Base-by-base conservation (phyloP, 768 basidiomycete species). In the Podaxis sp. region DNA sequence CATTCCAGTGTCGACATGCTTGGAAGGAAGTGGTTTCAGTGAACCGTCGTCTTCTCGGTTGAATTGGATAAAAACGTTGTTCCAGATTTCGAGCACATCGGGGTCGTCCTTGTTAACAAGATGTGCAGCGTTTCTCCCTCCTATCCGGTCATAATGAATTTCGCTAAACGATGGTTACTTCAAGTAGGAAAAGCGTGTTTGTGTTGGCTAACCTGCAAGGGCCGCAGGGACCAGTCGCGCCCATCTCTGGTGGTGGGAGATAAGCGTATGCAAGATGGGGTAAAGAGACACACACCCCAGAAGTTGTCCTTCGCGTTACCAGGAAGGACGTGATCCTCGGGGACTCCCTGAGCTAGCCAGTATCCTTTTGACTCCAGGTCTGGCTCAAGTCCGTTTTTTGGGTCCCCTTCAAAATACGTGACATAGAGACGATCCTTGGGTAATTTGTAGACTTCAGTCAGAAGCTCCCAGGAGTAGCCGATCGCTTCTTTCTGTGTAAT, bases 1-100 rank as follows among this genome's bases (percentile, higher is more conserved):
- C 96, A 99, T 95, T 56, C 97, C 97, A 5, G 97, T 99, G 73
- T 99, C 97, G 65, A 99, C 92, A 69, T 99, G 97, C 76, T 95
- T 95, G 36, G 89, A 86, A 26, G 97, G 97, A 13, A 99, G 84
- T 0, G 84, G 64, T 57, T 84, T 87, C 15, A 99, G 83, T 19
- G 88, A 86, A 44, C 92, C 90, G 62, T 96, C 92, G 49, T 87
- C 84, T 74, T 99, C 96, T 52, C 97, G 92, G 73, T 99, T 99
- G 80, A 92, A 99, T 70, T 98, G 96, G 72, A 99, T 99, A 74
- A 98, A 99, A 61, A 99, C 97, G 73, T 97, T 98, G 80, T 99
- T 99, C 97, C 97, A 99, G 68, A 99, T 96, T 76, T 96, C 95
- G 63, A 99, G 84, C 7, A 99, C 97, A 66, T 96, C 89, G 1